Conservation (phyloP, 257 asterid genomes). For the Solanum neorickii region DNA sequence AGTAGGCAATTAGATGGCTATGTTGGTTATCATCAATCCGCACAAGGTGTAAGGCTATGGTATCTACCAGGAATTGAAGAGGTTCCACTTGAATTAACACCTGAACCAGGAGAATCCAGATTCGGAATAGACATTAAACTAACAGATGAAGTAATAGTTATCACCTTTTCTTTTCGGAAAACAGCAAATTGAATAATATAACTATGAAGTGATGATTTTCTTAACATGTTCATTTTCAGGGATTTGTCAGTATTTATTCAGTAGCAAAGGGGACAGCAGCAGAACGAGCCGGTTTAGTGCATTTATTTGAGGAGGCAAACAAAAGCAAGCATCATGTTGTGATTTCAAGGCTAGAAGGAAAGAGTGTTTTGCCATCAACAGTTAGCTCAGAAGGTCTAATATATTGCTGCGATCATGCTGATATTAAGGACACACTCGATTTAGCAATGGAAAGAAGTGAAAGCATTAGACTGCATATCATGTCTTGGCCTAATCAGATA, state of each 20-base stretch:
- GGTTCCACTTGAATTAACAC: slow-evolving; percentile 16
- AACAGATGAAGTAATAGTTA: slow-evolving; percentile 37
- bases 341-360: slow-evolving; percentile 47
- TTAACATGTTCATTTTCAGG: slow-evolving; percentile 8
- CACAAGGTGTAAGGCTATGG: slow-evolving; percentile 36
- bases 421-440: slow-evolving; percentile 22
- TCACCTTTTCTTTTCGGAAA: neutral
- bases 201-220: neutral
- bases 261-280: slow-evolving; percentile 33
- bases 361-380: slow-evolving; percentile 37
- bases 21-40: slow-evolving; percentile 9
- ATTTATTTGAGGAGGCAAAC: slow-evolving; percentile 27
- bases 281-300: slow-evolving; percentile 35
- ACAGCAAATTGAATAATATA: neutral
- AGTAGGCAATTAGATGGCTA: slow-evolving; percentile 16
- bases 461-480: slow-evolving; percentile 22
- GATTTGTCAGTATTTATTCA: slow-evolving; percentile 27
- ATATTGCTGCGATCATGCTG: slow-evolving; percentile 36
- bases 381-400: slow-evolving; percentile 33
- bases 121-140: slow-evolving; percentile 36
- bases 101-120: slow-evolving; percentile 29
- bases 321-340: slow-evolving; percentile 19
- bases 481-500: slow-evolving; percentile 37
- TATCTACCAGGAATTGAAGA: slow-evolving; percentile 39
- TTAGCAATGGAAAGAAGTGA: slow-evolving; percentile 29